phyloP scores from a whole-genome alignment of 2,329 filamentous ascomycete species.

The Thielaviopsis ethacetica region DNA sequence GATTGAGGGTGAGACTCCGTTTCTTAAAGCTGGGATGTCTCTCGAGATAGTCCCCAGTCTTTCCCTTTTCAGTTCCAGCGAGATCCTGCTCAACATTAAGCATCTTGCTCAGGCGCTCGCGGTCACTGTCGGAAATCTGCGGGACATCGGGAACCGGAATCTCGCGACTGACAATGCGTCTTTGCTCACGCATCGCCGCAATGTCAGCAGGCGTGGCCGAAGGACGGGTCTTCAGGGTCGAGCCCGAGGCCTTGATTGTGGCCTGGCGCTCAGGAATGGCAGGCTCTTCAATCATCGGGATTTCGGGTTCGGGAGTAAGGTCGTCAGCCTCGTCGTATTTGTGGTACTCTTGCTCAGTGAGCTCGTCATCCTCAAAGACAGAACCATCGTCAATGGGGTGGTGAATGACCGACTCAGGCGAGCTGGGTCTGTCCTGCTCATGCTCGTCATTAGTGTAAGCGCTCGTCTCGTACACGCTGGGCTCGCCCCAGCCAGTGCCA shows the following conservation, averaged over 20 bases:
- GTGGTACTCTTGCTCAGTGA: constrained; percentile 18
- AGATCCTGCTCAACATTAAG: constrained; percentile 27
- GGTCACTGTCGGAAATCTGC: constrained; percentile 20
- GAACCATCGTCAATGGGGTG: constrained; percentile 39
- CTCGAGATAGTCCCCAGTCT: constrained; percentile 28
- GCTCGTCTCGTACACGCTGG: constrained; percentile 22
- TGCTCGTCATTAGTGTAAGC: constrained; percentile 25
- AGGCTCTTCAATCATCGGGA: constrained; percentile 37
- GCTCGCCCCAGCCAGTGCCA: constrained; percentile 43
- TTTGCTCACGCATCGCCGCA: constrained; percentile 67
- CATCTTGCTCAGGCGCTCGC: constrained; percentile 39
- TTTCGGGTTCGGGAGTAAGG: constrained; percentile 14
- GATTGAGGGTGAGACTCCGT: constrained; percentile 65
- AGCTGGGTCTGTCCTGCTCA: constrained; percentile 44
- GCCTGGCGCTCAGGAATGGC: constrained; percentile 66
- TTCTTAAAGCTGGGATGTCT: constrained; percentile 63
- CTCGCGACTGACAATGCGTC: constrained; percentile 70
- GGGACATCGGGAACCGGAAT: constrained; percentile 47
- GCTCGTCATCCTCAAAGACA: constrained; percentile 17
- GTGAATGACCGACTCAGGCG: constrained; percentile 81
- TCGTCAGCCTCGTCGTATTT: constrained; percentile 16
- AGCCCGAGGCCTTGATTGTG: constrained; percentile 77
- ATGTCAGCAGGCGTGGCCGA: constrained; percentile 79
- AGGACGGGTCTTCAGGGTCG: constrained; percentile 73
- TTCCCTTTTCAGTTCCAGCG: constrained; percentile 17